phyloP scores from a whole-genome alignment of 495 filamentous ascomycete species.

The Amphirosellinia nigrospora region DNA sequence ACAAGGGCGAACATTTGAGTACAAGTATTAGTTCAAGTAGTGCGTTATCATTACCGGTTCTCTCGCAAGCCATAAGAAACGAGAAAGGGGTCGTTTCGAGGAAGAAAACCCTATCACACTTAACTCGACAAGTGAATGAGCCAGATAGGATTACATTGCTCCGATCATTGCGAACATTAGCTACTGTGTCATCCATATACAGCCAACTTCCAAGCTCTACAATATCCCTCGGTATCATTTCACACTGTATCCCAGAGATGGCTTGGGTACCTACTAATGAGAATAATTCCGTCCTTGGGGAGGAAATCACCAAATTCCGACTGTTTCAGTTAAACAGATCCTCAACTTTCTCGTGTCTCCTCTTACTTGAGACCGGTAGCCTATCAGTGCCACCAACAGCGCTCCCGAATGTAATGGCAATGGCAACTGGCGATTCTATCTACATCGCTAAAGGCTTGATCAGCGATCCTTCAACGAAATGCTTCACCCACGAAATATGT shows the following conservation, averaged over 20 bases:
- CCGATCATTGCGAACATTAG: background rate
- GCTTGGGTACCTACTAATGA: background rate
- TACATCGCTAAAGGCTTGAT: constrained; percentile 29
- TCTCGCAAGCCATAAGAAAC: background rate
- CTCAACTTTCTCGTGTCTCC: background rate
- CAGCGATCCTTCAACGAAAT: constrained; percentile 23
- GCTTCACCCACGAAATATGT: background rate
- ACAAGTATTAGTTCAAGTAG: background rate
- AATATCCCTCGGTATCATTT: background rate
- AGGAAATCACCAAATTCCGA: background rate
- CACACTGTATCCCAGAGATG: background rate
- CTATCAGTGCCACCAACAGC: constrained; percentile 9
- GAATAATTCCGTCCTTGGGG: background rate
- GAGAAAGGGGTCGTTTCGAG: background rate
- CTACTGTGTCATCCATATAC: background rate
- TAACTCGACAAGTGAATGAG: background rate
- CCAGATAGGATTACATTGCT: background rate
- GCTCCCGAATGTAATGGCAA: constrained; percentile 28
- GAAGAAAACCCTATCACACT: background rate
- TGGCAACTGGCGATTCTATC: constrained; percentile 31
- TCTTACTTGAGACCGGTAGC: background rate
- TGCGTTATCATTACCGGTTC: background rate
- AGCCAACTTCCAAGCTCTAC: background rate
- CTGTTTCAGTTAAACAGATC: background rate
- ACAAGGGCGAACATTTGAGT: background rate